These are phyloP conservation scores for Silene latifolia DNA, from an alignment of 148 eudicot species.

Conservation along the genomic window DNA sequence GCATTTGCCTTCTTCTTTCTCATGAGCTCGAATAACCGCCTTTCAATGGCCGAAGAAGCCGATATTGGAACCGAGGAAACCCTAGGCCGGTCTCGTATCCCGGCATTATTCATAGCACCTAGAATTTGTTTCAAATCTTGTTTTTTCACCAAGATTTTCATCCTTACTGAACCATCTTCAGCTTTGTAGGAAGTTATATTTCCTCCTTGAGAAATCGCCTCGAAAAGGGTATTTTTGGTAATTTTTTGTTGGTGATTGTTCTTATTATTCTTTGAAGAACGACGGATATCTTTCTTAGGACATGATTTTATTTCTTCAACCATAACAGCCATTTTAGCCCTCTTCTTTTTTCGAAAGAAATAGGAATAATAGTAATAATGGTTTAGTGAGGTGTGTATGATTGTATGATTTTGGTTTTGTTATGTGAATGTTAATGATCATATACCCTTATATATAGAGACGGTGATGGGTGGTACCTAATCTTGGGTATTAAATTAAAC, in stretches of 20 bases:
- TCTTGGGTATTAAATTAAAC: constrained; percentile 4
- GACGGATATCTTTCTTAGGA: constrained; percentile 3
- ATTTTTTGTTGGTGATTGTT: constrained; percentile 10
- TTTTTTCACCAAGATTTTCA: constrained; percentile 54
- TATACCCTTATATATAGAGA: constrained; percentile 13
- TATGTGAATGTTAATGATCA: background rate
- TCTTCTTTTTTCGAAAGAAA: too few relatives aligned
- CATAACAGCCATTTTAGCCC: constrained; percentile 12
- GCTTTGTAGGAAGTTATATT: constrained; percentile 28
- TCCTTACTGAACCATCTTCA: constrained; percentile 42
- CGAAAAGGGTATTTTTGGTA: constrained; percentile 25
- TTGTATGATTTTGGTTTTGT: background rate
- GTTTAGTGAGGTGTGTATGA: background rate
- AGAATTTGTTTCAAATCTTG: constrained; percentile 52
- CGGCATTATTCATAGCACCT: constrained; percentile 23
- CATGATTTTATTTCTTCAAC: constrained; percentile 9
- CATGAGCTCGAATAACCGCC: constrained; percentile 41
- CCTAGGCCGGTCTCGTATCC: background rate
- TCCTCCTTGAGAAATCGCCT: constrained; percentile 36
- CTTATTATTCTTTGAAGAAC: constrained; percentile 12
- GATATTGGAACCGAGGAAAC: background rate
- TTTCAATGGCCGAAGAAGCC: constrained; percentile 20
- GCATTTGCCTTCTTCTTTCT: constrained; percentile 33
- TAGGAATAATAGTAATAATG: background rate
- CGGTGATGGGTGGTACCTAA: constrained; percentile 15